Percentiles rank a stretch among this genome's conserved stretches.
Evolutionary conservation across 1,284 basidiomycete species (phyloP).

Genomic region (Ganoderma meredithae): DNA sequence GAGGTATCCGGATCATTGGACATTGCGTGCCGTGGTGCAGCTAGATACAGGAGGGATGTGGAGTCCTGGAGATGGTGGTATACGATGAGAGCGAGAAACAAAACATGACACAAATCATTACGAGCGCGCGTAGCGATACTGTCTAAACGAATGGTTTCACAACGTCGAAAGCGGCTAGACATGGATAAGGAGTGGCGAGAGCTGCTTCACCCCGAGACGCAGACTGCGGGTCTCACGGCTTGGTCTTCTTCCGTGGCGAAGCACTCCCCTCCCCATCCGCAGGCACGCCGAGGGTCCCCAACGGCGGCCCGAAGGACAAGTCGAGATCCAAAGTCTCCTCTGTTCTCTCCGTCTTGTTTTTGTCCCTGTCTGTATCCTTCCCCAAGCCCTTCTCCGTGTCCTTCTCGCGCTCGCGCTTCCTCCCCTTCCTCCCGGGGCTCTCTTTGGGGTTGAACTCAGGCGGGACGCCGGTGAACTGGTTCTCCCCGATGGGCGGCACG

Average conservation of each 20-base stretch:
- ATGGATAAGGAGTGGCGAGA: background rate
- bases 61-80: background rate
- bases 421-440: slow-evolving; percentile 23
- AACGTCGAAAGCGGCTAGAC: background rate
- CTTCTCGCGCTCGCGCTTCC: slow-evolving; percentile 25
- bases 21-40: background rate
- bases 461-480: slow-evolving; percentile 35
- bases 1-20: background rate
- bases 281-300: background rate
- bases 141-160: background rate
- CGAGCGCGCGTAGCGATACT: background rate
- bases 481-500: slow-evolving; percentile 24
- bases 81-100: background rate
- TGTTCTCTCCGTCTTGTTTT: background rate
- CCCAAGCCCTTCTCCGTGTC: slow-evolving; percentile 12
- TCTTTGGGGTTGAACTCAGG: slow-evolving; percentile 24
- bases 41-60: background rate
- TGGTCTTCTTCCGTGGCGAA: slow-evolving; percentile 15
- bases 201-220: background rate
- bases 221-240: slow-evolving; percentile 8
- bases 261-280: background rate
- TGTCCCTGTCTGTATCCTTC: slow-evolving; percentile 5
- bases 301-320: slow-evolving; percentile 41
- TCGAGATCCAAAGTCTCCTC: background rate
- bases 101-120: background rate